Base-by-base conservation (phyloP, 306 rosid genomes). In the Pyrus pyrifolia region DNA sequence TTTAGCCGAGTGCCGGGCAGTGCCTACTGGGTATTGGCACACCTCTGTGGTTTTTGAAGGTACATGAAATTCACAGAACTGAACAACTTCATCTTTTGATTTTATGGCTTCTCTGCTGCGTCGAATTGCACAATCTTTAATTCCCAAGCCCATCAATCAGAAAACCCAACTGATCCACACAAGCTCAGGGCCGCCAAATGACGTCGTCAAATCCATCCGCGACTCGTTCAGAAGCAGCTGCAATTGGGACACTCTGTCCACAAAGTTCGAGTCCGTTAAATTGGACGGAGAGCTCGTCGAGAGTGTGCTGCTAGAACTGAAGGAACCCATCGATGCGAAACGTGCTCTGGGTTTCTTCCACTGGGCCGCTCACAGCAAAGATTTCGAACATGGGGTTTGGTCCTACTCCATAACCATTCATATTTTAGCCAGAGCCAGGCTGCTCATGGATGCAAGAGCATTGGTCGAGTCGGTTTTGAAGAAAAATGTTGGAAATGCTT, bases 261-360 rank as follows among this genome's bases (percentile, higher is more conserved):
- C 72, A 44, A 83, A 87, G 17, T 88, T 90, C 68, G 61, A 71
- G 31, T 33, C 78, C 19, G 60, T 87, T 3, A 35, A 82, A 3
- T 51, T 93, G 29, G 84, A 75, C 81, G 81, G 83, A 42, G 51
- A 69, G 1, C 27, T 87, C 10, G 93, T 86, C 3, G 83, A 89
- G 65, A 83, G 65, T 12, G 80, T 90, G 10, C 71, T 93, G 40
- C 35, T 84, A 49, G 81, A 88, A 19, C 55, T 93, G 19, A 87
- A 85, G 65, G 80, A 85, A 65, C 96, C 93, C 13, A 27, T 14
- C 38, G 93, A 91, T 68, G 97, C 96, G 27, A 86, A 80, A 80
- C 67, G 84, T 2, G 98, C 98, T 30, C 79, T 91, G 38, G 78
- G 87, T 60, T 91, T 93, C 86, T 91, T 93, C 85, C 97, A 93